phyloP scores from a whole-genome alignment of 495 filamentous ascomycete genomes.

The Hypoxylon crocopeplum region DNA sequence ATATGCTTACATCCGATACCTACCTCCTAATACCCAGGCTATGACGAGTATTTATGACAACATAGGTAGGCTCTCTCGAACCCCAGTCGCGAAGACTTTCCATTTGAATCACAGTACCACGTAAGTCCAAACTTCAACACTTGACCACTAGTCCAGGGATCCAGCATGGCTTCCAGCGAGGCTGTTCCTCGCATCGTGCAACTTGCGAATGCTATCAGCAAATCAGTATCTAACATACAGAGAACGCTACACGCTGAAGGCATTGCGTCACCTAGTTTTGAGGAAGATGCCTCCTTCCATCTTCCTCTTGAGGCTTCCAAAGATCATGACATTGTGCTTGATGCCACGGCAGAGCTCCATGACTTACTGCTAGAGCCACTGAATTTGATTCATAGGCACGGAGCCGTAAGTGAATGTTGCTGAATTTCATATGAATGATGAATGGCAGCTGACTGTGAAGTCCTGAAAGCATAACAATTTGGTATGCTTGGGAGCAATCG shows the following conservation, averaged over 20 bases:
- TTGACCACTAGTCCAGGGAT: too few relatives aligned
- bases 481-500: constrained; percentile 41
- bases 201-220: neutral
- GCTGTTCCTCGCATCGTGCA: neutral
- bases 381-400: neutral
- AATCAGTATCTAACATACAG: neutral
- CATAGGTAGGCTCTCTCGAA: too few relatives aligned
- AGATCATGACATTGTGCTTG: neutral
- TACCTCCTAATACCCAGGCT: too few relatives aligned
- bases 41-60: too few relatives aligned
- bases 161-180: neutral
- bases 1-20: too few relatives aligned
- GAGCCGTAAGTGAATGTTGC: neutral
- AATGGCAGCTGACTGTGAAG: neutral
- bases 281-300: neutral
- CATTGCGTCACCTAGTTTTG: neutral
- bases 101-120: too few relatives aligned
- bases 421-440: too few relatives aligned
- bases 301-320: neutral
- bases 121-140: too few relatives aligned
- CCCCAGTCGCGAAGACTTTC: too few relatives aligned
- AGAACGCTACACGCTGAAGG: neutral
- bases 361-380: constrained; percentile 1
- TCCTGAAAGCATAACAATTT: constrained; percentile 8
- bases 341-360: neutral